A percentile compares a stretch with the other conserved stretches of the same genome.
These are phyloP conservation scores for Dictyostelium intermedium DNA, from an alignment of 78 protist genomes.

Conservation along the genomic window DNA sequence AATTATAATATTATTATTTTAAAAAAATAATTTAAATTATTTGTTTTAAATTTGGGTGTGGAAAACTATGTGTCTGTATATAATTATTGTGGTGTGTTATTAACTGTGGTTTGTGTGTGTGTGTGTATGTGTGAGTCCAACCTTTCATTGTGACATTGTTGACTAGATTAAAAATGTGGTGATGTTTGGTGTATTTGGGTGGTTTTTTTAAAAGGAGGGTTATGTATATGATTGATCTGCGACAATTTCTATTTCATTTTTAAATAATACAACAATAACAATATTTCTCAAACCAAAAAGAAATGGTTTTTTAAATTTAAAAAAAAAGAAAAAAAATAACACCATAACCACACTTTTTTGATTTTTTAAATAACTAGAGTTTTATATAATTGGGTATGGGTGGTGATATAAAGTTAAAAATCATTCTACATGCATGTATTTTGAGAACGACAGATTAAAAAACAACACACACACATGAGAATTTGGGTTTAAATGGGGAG, in stretches of 20 bases:
- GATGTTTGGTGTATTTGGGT: background rate
- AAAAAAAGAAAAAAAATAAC: background rate
- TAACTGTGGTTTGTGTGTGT: background rate
- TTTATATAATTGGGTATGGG: background rate
- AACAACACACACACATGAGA: background rate
- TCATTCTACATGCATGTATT: background rate
- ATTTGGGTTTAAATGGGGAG: background rate
- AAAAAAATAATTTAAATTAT: background rate
- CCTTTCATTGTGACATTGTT: constrained; percentile 15
- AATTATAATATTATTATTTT: background rate
- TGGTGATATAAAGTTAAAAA: background rate
- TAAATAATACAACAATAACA: background rate
- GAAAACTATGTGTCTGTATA: background rate
- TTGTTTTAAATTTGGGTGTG: constrained; percentile 7
- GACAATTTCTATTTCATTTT: background rate
- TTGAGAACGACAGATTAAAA: background rate
- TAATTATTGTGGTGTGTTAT: background rate
- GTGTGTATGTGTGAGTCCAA: background rate
- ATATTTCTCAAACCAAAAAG: background rate
- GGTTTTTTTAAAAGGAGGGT: background rate
- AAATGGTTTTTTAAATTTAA: background rate
- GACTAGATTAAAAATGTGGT: background rate
- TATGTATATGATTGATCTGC: constrained; percentile 3
- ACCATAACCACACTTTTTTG: background rate
- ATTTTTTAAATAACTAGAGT: background rate